A percentile compares a stretch with the other conserved stretches of the same genome.
Evolutionary conservation across 345 rosid species (phyloP).

Genomic region (Citrus sp.): DNA sequence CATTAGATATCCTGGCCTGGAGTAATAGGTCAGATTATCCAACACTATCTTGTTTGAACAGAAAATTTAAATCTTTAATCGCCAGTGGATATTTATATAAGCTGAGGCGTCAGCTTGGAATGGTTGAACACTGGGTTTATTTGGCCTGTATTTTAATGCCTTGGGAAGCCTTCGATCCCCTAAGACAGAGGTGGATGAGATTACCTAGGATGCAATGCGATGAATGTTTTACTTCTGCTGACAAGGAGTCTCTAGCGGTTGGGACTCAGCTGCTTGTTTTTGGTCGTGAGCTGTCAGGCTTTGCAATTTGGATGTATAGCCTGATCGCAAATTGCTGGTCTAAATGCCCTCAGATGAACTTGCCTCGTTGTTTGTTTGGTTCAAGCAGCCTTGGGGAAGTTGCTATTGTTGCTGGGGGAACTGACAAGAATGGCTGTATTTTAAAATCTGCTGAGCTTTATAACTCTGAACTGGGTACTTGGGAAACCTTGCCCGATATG

Average conservation of each 20-base stretch:
- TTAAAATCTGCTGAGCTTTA: conserved; percentile 39
- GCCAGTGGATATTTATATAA: conserved; percentile 39
- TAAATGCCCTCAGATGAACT: conserved; percentile 33
- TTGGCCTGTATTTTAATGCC: conserved; percentile 37
- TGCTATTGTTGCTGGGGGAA: conserved; percentile 45
- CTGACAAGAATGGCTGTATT: conserved; percentile 32
- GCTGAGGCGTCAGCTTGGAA: conserved; percentile 31
- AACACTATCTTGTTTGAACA: conserved; percentile 35
- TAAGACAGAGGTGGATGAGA: conserved; percentile 36
- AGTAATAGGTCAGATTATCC: conserved; percentile 36
- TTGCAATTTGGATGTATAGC: conserved; percentile 41
- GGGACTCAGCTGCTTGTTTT: conserved; percentile 45
- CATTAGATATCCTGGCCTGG: conserved; percentile 36
- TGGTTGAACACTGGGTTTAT: conserved; percentile 43
- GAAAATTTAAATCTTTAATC: conserved; percentile 29
- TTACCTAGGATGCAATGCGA: conserved; percentile 42
- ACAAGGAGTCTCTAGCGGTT: conserved; percentile 50
- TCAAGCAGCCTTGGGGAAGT: conserved; percentile 40
- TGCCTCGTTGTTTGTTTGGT: conserved; percentile 42
- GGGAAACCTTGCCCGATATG: conserved; percentile 40
- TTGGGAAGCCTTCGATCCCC: conserved; percentile 47
- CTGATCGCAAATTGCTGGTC: conserved; percentile 28
- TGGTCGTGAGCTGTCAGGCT: conserved; percentile 39
- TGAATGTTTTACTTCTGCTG: conserved; percentile 41
- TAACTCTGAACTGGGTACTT: conserved; percentile 30